Evolutionary conservation across 2,329 filamentous ascomycete species (phyloP).

Genomic region (Ophiocordyceps camponoti-floridani): DNA sequence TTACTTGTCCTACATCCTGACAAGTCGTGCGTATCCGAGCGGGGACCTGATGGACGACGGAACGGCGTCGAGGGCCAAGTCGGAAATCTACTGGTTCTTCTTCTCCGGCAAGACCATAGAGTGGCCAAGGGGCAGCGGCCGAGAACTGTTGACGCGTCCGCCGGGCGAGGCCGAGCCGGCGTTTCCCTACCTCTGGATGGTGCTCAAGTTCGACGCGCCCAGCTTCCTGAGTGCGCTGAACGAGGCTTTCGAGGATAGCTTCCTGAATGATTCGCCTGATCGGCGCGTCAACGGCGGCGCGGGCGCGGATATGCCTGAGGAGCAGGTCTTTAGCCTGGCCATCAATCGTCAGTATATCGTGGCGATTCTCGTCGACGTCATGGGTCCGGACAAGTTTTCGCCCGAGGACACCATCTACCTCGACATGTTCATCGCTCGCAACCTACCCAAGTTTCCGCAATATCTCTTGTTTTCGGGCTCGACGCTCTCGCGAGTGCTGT

Average conservation of each 20-base stretch:
- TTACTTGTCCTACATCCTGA: conserved; percentile 82
- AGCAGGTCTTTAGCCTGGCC: conserved; percentile 48
- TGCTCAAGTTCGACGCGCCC: conserved; percentile 75
- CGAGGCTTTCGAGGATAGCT: conserved; percentile 90
- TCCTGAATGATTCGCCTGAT: conserved; percentile 66
- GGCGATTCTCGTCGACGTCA: conserved; percentile 78
- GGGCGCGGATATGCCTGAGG: conserved; percentile 37
- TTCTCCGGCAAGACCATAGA: conserved; percentile 67
- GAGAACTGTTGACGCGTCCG: conserved; percentile 42
- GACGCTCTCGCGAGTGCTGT: conserved; percentile 62
- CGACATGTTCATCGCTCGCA: conserved; percentile 96
- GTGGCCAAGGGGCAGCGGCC: conserved; percentile 51
- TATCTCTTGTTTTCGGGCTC: conserved; percentile 84
- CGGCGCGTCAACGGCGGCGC: conserved; percentile 34
- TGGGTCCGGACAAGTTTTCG: conserved; percentile 61
- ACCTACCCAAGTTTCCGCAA: conserved; percentile 89
- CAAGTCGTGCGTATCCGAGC: conserved; percentile 79
- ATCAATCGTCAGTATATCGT: conserved; percentile 87
- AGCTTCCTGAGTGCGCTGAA: conserved; percentile 93
- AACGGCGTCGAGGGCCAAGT: conserved; percentile 61
- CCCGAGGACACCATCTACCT: conserved; percentile 78
- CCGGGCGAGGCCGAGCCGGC: conserved; percentile 44
- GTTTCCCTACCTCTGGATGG: conserved; percentile 69
- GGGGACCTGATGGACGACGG: conserved; percentile 56
- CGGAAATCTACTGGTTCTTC: conserved; percentile 79